Evolutionary conservation across 495 filamentous ascomycete genomes (phyloP), one percentile per base, ranked within the genome.

Genomic region (Immersiella caudata): DNA sequence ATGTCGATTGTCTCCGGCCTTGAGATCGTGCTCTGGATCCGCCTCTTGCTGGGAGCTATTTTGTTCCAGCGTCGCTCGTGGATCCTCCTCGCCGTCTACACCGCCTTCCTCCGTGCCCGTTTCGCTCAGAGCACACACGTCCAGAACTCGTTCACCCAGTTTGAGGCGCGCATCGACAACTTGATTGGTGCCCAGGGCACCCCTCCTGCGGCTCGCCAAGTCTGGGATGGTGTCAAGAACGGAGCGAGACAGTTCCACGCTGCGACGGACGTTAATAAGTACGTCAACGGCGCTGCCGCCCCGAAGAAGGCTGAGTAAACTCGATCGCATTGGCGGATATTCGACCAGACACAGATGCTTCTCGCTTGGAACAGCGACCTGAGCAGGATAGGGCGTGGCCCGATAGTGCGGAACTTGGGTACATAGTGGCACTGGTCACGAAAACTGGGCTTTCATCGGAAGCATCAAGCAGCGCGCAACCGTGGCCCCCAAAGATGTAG

Each of bases 51-150:
- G 21, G 88, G 90, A 36, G 91, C 90, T 60, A 78, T 98, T 64
- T 84, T 93, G 67, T 97, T 97, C 86, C 87, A 87, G 80, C 91
- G 90, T 78, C 90, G 93, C 64, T 93, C 91, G 75, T 97, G 94
- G 92, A 86, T 97, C 75, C 83, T 98, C 27, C 75, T 98, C 46
- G 78, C 83, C 56, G 74, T 95, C 79, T 99, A 98, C 85, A 90
- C 93, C 71, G 85, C 88, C 71, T 99, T 99, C 88, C 88, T 98
- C 77, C 91, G 95, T 62, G 89, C 93, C 40, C 87, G 95, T 71
- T 93, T 89, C 79, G 85, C 92, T 65, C 96, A 98, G 85, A 97
- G 93, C 83, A 85, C 78, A 61, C 97, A 98, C 73, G 91, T 98
- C 27, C 91, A 94, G 81, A 86, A 87, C 70, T 90, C 92, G 49